Evolutionary conservation across 192 early-diverging fungal species (phyloP).

Genomic region (Coemansia sp.): DNA sequence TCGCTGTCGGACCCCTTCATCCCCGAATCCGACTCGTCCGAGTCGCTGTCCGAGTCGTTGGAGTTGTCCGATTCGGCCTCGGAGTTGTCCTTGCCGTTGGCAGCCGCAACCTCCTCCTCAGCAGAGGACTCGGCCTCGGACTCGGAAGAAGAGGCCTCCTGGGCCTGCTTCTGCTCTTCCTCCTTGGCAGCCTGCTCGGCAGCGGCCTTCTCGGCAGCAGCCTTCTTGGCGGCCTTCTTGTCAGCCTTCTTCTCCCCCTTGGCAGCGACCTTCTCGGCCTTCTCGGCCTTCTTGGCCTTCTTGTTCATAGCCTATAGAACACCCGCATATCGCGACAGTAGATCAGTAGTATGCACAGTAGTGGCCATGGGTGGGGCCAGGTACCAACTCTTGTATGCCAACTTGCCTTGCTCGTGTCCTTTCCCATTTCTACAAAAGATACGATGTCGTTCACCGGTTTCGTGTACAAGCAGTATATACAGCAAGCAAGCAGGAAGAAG

Average conservation of each 20-base stretch:
- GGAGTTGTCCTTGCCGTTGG: background rate
- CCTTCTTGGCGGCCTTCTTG: slow-evolving; percentile 6
- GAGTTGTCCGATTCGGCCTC: background rate
- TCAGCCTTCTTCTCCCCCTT: background rate
- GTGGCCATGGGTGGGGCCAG: no score
- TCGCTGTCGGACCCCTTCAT: slow-evolving; percentile 31
- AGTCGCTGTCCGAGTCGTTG: background rate
- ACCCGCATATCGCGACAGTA: no score
- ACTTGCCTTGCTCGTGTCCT: no score
- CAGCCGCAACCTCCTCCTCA: background rate
- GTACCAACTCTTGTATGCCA: no score
- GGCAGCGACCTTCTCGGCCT: slow-evolving; percentile 2
- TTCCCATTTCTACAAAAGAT: no score
- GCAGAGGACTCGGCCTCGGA: slow-evolving; percentile 15
- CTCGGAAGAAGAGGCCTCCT: slow-evolving; percentile 23
- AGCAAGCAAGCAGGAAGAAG: background rate
- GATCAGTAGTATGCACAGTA: no score
- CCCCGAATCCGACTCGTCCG: background rate
- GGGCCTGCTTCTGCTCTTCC: background rate
- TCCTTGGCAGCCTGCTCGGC: background rate
- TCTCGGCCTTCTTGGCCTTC: slow-evolving; percentile 7
- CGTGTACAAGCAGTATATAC: no score
- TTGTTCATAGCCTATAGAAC: no score
- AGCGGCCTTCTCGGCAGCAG: background rate
- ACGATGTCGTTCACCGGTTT: no score